Evolutionary conservation across 768 basidiomycete species (phyloP).

Genomic region (Leccinum boreale): DNA sequence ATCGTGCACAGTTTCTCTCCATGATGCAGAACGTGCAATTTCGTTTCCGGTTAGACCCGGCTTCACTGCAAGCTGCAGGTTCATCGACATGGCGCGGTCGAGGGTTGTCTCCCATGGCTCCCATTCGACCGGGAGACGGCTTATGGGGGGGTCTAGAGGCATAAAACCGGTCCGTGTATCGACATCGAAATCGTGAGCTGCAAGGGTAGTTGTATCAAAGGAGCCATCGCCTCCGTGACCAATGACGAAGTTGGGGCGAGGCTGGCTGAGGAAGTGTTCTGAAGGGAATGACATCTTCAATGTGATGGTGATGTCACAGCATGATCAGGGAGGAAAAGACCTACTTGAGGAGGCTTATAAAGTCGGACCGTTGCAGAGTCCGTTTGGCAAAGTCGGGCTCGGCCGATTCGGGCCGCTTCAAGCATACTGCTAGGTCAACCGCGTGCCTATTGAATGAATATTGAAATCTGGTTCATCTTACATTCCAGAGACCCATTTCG

Average conservation of each 20-base stretch:
- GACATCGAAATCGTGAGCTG: conserved; percentile 89
- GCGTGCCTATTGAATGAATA: too few relatives aligned
- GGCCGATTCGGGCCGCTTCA: too few relatives aligned
- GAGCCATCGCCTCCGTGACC: conserved; percentile 18
- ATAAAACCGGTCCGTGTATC: conserved; percentile 90
- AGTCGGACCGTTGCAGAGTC: neutral
- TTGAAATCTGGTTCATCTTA: too few relatives aligned
- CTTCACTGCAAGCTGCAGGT: conserved; percentile 57
- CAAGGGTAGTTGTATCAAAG: conserved; percentile 60
- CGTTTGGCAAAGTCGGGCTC: neutral
- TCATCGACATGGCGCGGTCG: conserved; percentile 43
- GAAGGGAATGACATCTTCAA: conserved; percentile 15
- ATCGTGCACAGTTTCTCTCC: conserved; percentile 49
- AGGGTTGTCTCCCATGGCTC: conserved; percentile 69
- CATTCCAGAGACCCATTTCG: too few relatives aligned
- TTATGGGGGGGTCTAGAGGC: conserved; percentile 70
- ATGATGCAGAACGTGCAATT: conserved; percentile 41
- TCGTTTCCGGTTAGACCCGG: conserved; percentile 37
- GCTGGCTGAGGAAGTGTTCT: conserved; percentile 35
- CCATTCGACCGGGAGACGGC: conserved; percentile 59
- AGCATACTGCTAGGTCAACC: too few relatives aligned
- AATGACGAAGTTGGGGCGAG: conserved; percentile 31
- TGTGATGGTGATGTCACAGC: neutral
- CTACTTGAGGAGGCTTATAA: neutral
- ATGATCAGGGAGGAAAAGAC: neutral